Evolutionary conservation across 148 eudicot species (phyloP).

Genomic region (Salicornia ramosissima): DNA sequence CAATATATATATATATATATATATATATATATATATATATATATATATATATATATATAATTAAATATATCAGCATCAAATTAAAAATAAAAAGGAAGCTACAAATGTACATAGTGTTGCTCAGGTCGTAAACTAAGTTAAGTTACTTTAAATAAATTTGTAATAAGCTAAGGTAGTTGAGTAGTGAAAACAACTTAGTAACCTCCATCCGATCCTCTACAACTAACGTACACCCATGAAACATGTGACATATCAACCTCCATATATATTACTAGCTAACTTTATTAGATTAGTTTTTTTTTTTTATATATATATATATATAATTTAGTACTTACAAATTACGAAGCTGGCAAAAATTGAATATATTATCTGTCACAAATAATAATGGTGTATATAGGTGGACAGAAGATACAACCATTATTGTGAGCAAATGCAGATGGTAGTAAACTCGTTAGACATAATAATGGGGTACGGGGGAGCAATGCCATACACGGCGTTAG

Average conservation of each 20-base stretch:
- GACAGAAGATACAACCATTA: constrained; percentile 85
- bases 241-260: constrained; percentile 38
- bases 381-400: constrained; percentile 36
- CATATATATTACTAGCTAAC: too few species aligned
- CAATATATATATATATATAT: too few species aligned
- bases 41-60: too few species aligned
- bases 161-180: constrained; percentile 36
- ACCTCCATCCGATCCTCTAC: constrained; percentile 30
- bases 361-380: background rate
- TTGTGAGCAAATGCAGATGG: constrained; percentile 96
- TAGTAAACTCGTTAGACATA: constrained; percentile 80
- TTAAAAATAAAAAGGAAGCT: constrained; percentile 17
- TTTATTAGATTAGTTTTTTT: too few species aligned
- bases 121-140: constrained; percentile 11
- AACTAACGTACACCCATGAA: constrained; percentile 28
- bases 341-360: too few species aligned
- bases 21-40: too few species aligned
- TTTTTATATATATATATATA: too few species aligned
- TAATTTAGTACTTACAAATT: too few species aligned
- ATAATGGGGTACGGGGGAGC: constrained; percentile 89
- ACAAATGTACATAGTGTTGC: too few species aligned
- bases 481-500: constrained; percentile 73
- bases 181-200: constrained; percentile 29
- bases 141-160: too few species aligned
- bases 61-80: background rate